Base-by-base conservation (phyloP, 768 basidiomycete species). In the Royoungia palumana region DNA sequence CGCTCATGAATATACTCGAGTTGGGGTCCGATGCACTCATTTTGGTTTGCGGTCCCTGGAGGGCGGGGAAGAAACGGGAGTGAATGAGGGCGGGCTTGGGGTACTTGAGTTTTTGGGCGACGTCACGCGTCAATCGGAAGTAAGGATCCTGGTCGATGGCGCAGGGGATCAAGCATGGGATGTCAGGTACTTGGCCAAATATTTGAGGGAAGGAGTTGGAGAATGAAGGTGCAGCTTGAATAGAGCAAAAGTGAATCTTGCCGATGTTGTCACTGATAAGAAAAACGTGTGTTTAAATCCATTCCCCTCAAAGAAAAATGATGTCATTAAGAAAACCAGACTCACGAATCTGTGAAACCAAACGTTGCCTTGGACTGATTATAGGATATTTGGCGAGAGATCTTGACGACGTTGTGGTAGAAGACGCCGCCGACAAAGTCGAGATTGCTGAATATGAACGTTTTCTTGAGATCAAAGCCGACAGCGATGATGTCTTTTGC, bases 181-280 rank as follows among this genome's bases (percentile, higher is more conserved):
- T 81, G 67, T 90, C 86, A 48, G 82, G 80, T 35, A 72, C 73
- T 6, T 80, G 75, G 44, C 94, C 94, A 60, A 94, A 99, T 55
- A 99, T 98, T 53, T 99, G 92, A 17, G 96, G 94, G 76, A 98
- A 99, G 12, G 94, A 96, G 68, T 94, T 95, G 54, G 92, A 94
- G 76, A 99, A 99, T 16, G 93, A 89, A 0, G 96, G 94, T 1
- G 94, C 83, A 8, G 96, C 93, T 70, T 99, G 96, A 55, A 99
- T 83, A 24, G 96, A 78, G 30, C 87, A 91, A 66, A 99, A 99
- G 72, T 97, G 94, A 50, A 91, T 82, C 73, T 97, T 98, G 52
- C 96, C 96, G 56, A 98, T 93, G 71, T 97, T 98, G 70, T 98
- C 96, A 20, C 94, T 97, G 63, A 48, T 35, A 22, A 35, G n/a